A percentile compares a stretch with the other conserved stretches of the same genome.
Conservation (phyloP, 345 rosid genomes). For the Dovyalis caffra region DNA sequence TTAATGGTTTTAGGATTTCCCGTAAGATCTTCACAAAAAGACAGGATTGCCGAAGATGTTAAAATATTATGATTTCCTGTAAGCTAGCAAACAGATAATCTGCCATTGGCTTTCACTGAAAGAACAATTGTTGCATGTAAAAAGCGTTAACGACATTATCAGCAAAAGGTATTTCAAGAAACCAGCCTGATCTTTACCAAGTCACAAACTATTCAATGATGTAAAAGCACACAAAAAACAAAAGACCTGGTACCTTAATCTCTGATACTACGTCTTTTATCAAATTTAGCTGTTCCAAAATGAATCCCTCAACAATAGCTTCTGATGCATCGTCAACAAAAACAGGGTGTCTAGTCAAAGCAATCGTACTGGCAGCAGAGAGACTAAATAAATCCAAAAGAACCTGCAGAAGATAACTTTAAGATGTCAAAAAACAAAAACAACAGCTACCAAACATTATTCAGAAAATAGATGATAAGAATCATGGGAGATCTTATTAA, state of each 20-base stretch:
- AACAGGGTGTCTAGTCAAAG: slow-evolving; percentile 46
- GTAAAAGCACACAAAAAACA: neutral
- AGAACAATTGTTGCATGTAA: neutral
- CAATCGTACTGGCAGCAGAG: slow-evolving; percentile 52
- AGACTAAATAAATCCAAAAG: slow-evolving; percentile 61
- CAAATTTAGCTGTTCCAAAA: slow-evolving; percentile 59
- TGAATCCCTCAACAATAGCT: slow-evolving; percentile 50
- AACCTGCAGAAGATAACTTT: slow-evolving; percentile 52
- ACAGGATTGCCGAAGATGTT: neutral
- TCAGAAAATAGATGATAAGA: neutral
- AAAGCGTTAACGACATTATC: neutral
- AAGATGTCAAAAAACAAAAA: slow-evolving; percentile 1
- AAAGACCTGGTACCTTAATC: slow-evolving; percentile 50
- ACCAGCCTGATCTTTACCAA: neutral
- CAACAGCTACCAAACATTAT: neutral
- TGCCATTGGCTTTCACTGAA: neutral
- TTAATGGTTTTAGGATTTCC: neutral
- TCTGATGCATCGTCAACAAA: slow-evolving; percentile 31
- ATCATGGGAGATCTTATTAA: neutral
- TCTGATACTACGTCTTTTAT: slow-evolving; percentile 47
- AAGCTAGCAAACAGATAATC: neutral
- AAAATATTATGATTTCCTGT: neutral
- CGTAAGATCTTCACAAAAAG: neutral
- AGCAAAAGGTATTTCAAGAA: neutral
- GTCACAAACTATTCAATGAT: neutral